Percentiles rank a stretch among this genome's conserved stretches.
These are phyloP conservation scores for Neocucurbitaria cava DNA, from an alignment of 2,329 filamentous ascomycete species.

Conservation along the genomic window DNA sequence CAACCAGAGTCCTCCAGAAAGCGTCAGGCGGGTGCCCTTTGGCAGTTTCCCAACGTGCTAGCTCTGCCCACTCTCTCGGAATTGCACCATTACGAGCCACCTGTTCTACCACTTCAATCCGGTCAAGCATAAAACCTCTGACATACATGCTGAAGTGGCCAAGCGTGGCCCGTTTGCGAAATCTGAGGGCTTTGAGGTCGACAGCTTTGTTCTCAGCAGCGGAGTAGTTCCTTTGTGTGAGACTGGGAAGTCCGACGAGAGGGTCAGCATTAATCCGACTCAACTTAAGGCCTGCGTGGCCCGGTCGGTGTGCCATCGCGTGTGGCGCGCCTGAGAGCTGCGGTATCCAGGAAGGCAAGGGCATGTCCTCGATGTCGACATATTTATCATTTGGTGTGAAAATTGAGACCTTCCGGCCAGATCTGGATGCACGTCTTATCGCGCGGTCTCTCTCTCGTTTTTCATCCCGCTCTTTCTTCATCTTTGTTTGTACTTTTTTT, in stretches of 20 bases:
- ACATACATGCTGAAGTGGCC: constrained; percentile 43
- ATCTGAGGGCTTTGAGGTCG: constrained; percentile 23
- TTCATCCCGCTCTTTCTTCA: neutral
- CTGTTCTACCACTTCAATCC: constrained; percentile 11
- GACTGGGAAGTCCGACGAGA: constrained; percentile 40
- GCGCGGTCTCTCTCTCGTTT: neutral
- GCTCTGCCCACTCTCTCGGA: constrained; percentile 18
- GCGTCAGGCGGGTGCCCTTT: constrained; percentile 10
- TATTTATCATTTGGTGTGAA: neutral
- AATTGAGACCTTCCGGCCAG: neutral
- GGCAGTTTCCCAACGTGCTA: constrained; percentile 4
- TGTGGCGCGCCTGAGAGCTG: constrained; percentile 28
- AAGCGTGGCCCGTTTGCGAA: constrained; percentile 25
- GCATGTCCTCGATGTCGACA: neutral
- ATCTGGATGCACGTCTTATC: neutral
- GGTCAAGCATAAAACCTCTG: constrained; percentile 40
- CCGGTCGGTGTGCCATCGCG: constrained; percentile 25
- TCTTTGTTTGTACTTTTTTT: neutral
- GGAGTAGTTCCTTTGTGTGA: constrained; percentile 37
- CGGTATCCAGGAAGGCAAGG: constrained; percentile 44
- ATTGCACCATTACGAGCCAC: constrained; percentile 18
- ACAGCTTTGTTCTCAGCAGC: constrained; percentile 34
- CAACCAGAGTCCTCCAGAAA: constrained; percentile 27
- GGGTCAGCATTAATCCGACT: constrained; percentile 47
- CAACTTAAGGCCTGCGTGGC: constrained; percentile 25